Percentiles rank a stretch among this genome's conserved stretches.
Conservation (phyloP, 768 basidiomycete genomes). For the Tricholoma terreum region DNA sequence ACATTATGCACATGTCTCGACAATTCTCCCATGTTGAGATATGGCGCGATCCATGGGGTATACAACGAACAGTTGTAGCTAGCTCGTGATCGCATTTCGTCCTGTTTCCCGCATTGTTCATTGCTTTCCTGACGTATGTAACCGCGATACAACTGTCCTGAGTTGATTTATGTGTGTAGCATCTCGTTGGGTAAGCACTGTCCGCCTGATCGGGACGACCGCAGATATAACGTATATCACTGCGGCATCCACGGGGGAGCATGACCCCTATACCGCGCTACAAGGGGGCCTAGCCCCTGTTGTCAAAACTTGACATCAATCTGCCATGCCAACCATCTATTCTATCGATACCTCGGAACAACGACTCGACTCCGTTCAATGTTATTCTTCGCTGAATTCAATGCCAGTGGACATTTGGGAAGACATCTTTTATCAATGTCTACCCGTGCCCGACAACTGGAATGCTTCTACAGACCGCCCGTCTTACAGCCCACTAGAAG, state of each 20-base stretch:
- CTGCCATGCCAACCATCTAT: conserved; percentile 15
- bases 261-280: neutral
- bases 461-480: neutral
- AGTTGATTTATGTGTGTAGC: too few species aligned
- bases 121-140: neutral
- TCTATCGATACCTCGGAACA: conserved; percentile 13
- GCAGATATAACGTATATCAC: neutral
- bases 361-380: neutral
- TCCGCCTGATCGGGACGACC: neutral
- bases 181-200: neutral
- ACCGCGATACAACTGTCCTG: neutral
- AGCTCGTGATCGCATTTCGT: conserved; percentile 34
- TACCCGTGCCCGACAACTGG: neutral
- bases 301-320: neutral
- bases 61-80: conserved; percentile 67
- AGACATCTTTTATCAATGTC: conserved; percentile 1
- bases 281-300: neutral
- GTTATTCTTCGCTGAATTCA: neutral
- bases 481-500: neutral
- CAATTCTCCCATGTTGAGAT: conserved; percentile 51
- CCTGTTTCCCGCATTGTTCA: neutral
- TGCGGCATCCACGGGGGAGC: too few species aligned
- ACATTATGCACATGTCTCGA: conserved; percentile 51
- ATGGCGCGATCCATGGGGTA: conserved; percentile 81
- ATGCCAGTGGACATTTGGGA: neutral